phyloP scores from a whole-genome alignment of 805 yeast genomes.

The Kuraishia borneana region DNA sequence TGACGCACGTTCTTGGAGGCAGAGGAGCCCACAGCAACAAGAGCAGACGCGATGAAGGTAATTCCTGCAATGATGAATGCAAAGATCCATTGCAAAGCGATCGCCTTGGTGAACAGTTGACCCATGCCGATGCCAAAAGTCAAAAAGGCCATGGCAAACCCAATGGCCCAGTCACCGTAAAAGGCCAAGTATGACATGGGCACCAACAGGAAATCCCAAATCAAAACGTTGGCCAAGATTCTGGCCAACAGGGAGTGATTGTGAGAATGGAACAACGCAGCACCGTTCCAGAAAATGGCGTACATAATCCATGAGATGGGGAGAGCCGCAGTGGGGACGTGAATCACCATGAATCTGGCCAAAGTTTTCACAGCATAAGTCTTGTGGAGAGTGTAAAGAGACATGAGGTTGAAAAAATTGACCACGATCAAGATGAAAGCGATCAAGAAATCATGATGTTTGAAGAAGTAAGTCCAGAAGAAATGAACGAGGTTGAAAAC shows the following conservation, averaged over 20 bases:
- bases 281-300: slow-evolving; percentile 79
- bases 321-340: slow-evolving; percentile 54
- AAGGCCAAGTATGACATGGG: slow-evolving; percentile 47
- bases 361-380: slow-evolving; percentile 46
- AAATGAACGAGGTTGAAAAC: slow-evolving; percentile 49
- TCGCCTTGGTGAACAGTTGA: slow-evolving; percentile 54
- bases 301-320: slow-evolving; percentile 70
- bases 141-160: slow-evolving; percentile 45
- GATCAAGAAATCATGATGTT: slow-evolving; percentile 43
- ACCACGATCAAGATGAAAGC: slow-evolving; percentile 46
- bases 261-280: slow-evolving; percentile 56
- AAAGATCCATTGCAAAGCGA: slow-evolving; percentile 83
- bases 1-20: slow-evolving; percentile 3
- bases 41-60: slow-evolving; percentile 37
- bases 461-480: slow-evolving; percentile 55
- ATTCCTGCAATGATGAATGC: slow-evolving; percentile 57
- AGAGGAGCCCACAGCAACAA: slow-evolving; percentile 30
- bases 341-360: slow-evolving; percentile 44
- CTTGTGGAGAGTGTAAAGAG: slow-evolving; percentile 45
- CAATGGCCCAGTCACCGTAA: slow-evolving; percentile 64
- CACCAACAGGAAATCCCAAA: slow-evolving; percentile 68
- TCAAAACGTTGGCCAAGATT: slow-evolving; percentile 56
- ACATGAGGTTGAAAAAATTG: slow-evolving; percentile 49
- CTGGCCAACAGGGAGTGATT: slow-evolving; percentile 44
- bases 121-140: slow-evolving; percentile 59